Evolutionary conservation across 179 eudicot genomes (phyloP).

Genomic region (Heliamphora pulchella): DNA sequence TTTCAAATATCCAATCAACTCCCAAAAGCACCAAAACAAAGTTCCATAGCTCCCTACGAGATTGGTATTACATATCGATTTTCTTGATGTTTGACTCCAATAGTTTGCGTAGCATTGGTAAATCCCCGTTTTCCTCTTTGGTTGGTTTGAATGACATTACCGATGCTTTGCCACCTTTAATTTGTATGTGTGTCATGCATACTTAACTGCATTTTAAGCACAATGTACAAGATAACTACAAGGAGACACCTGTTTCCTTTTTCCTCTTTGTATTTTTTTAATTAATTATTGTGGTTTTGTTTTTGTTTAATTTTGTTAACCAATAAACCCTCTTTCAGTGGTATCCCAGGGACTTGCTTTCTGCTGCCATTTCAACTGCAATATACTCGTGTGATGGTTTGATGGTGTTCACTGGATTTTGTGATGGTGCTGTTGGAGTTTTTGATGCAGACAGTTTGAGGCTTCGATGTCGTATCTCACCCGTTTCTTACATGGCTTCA

Average conservation of each 20-base stretch:
- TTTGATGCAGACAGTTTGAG: slow-evolving; percentile 50
- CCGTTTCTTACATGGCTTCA: slow-evolving; percentile 40
- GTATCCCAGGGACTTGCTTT: slow-evolving; percentile 44
- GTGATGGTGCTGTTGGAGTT: slow-evolving; percentile 51
- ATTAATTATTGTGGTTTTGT: too few relatives aligned
- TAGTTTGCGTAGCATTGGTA: too few relatives aligned
- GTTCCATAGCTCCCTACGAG: too few relatives aligned
- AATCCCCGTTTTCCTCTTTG: too few relatives aligned
- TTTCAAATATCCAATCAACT: too few relatives aligned
- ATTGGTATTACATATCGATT: too few relatives aligned
- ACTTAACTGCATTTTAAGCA: not conserved
- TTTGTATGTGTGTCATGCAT: not conserved
- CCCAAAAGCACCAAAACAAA: too few relatives aligned
- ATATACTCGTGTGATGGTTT: slow-evolving; percentile 48
- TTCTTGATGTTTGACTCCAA: too few relatives aligned
- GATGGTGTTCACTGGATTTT: slow-evolving; percentile 39
- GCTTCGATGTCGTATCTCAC: slow-evolving; percentile 48
- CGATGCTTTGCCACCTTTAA: not conserved
- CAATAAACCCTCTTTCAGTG: slow-evolving; percentile 31
- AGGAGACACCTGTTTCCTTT: too few relatives aligned
- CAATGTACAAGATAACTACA: too few relatives aligned
- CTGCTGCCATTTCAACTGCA: slow-evolving; percentile 49
- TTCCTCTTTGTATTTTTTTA: too few relatives aligned
- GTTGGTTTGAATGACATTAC: too few relatives aligned
- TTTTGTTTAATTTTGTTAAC: not conserved